Conservation (phyloP, 1,139 yeast genomes). For the Kodamaea sp. region DNA sequence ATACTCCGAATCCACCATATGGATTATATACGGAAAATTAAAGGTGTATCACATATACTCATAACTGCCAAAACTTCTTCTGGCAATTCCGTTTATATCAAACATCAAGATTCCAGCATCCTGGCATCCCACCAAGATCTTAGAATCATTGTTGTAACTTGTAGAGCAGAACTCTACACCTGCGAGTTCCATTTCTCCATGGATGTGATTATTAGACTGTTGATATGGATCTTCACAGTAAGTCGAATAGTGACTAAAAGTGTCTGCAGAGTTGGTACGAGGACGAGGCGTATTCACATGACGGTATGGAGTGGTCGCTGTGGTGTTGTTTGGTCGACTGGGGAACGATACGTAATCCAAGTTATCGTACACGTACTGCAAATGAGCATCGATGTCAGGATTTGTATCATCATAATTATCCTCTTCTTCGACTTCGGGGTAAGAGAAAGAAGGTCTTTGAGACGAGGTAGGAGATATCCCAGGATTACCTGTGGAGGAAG, state of each 20-base stretch:
- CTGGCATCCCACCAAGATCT: slow-evolving; percentile 43
- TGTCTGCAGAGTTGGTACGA: slow-evolving; percentile 1
- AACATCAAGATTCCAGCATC: slow-evolving; percentile 46
- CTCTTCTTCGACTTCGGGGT: slow-evolving; percentile 1
- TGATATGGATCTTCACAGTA: slow-evolving; percentile 18
- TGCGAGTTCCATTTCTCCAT: slow-evolving; percentile 49
- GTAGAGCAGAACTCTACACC: slow-evolving; percentile 40
- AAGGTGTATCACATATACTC: slow-evolving; percentile 28
- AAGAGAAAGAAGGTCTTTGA: slow-evolving; percentile 16
- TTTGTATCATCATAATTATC: slow-evolving; percentile 6
- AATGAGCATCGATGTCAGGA: slow-evolving; percentile 13
- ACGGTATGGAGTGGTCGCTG: slow-evolving; percentile 1
- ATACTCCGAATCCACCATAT: neutral
- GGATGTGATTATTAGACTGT: slow-evolving; percentile 34
- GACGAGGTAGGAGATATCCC: slow-evolving; percentile 17
- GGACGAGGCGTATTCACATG: neutral
- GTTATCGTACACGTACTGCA: slow-evolving; percentile 16
- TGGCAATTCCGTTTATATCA: slow-evolving; percentile 43
- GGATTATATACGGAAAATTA: neutral
- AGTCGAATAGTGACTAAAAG: slow-evolving; percentile 9
- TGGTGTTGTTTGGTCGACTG: slow-evolving; percentile 2
- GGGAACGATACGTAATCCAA: slow-evolving; percentile 15
- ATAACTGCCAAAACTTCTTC: slow-evolving; percentile 43
- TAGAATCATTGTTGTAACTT: slow-evolving; percentile 22
- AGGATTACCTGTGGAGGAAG: neutral